A percentile compares a stretch with the other conserved stretches of the same genome.
phyloP scores from a whole-genome alignment of 306 rosid genomes.

The Spatholobus suberectus region DNA sequence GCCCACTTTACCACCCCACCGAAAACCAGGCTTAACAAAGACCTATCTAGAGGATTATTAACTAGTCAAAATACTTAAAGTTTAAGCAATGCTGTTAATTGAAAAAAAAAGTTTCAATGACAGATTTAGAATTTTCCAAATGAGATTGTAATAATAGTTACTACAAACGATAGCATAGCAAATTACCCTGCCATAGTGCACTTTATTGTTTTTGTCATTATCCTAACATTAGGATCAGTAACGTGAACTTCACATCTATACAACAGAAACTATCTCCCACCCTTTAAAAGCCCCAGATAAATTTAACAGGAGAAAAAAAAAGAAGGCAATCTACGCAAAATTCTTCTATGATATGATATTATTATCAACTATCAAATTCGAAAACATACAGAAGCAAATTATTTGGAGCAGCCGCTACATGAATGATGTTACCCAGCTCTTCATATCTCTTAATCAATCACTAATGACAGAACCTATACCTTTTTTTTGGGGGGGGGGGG shows the following conservation, averaged over 20 bases:
- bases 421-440: slow-evolving; percentile 10
- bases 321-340: not conserved
- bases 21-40: too few species aligned
- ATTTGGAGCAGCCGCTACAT: slow-evolving; percentile 16
- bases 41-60: too few species aligned
- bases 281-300: not conserved
- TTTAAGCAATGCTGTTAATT: too few species aligned
- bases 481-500: too few species aligned
- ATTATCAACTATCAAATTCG: slow-evolving; percentile 27
- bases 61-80: too few species aligned
- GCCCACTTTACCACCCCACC: too few species aligned
- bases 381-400: slow-evolving; percentile 1
- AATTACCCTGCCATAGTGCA: not conserved
- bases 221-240: not conserved
- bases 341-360: not conserved
- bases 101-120: not conserved
- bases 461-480: slow-evolving; percentile 22
- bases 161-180: not conserved
- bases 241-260: slow-evolving; percentile 2
- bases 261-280: not conserved
- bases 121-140: not conserved
- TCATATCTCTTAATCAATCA: not conserved
- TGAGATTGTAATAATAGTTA: not conserved
- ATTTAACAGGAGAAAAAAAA: not conserved
- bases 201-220: not conserved